phyloP scores from a whole-genome alignment of 352 stramenopile species.

The Phytopythium helicoides region DNA sequence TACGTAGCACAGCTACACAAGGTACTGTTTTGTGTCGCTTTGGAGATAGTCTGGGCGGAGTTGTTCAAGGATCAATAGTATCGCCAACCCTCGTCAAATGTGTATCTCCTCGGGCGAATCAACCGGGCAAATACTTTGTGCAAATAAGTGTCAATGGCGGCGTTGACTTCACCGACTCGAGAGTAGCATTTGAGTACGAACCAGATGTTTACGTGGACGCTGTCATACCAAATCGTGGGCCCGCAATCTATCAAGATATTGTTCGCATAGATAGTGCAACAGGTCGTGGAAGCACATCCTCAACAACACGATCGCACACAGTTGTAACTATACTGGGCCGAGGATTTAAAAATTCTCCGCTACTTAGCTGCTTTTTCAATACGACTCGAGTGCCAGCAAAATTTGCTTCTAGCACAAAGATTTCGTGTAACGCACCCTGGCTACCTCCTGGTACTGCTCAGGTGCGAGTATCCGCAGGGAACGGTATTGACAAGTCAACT shows the following conservation, averaged over 20 bases:
- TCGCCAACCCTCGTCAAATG: conserved; percentile 43
- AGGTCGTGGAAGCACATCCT: neutral
- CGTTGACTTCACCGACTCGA: conserved; percentile 44
- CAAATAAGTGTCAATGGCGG: conserved; percentile 59
- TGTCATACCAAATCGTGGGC: conserved; percentile 50
- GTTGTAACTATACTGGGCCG: conserved; percentile 60
- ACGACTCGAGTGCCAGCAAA: conserved; percentile 27
- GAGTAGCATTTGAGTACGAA: conserved; percentile 43
- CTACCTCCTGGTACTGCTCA: conserved; percentile 53
- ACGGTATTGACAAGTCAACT: conserved; percentile 68
- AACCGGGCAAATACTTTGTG: conserved; percentile 25
- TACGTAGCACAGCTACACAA: conserved; percentile 15
- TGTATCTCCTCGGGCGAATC: conserved; percentile 27
- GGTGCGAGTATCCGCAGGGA: conserved; percentile 74
- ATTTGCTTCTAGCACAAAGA: conserved; percentile 42
- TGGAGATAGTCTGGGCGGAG: conserved; percentile 24
- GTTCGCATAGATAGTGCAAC: neutral
- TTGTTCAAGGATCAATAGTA: conserved; percentile 24
- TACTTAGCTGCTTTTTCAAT: conserved; percentile 61
- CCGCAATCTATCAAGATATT: conserved; percentile 26
- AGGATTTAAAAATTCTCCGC: conserved; percentile 53
- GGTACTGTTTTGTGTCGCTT: conserved; percentile 43
- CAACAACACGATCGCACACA: conserved; percentile 31
- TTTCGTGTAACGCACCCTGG: conserved; percentile 62
- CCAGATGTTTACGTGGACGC: conserved; percentile 40